Percentiles rank a stretch among this genome's conserved stretches.
These are phyloP conservation scores for Rauvolfia tetraphylla DNA, from an alignment of 257 asterid species.

Conservation along the genomic window DNA sequence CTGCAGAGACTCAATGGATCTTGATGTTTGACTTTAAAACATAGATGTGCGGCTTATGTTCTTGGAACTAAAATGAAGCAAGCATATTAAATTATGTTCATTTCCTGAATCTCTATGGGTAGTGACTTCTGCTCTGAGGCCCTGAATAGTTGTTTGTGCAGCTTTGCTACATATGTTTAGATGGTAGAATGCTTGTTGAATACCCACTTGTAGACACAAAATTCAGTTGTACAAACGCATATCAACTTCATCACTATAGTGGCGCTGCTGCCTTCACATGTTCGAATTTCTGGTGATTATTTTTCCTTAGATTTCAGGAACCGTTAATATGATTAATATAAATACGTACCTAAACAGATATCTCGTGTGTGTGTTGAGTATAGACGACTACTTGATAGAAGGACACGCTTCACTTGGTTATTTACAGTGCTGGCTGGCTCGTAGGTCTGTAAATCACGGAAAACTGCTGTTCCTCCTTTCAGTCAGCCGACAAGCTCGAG, in stretches of 20 bases:
- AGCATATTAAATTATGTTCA: neutral
- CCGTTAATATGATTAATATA: no score
- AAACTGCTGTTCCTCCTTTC: no score
- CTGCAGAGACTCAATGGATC: conserved; percentile 42
- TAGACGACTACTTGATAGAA: no score
- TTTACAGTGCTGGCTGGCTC: no score
- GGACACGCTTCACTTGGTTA: no score
- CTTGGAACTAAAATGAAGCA: neutral
- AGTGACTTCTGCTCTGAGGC: neutral
- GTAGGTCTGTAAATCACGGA: no score
- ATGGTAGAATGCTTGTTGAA: neutral
- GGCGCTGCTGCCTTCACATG: neutral
- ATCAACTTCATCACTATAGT: neutral
- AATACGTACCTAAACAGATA: no score
- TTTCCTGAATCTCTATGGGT: neutral
- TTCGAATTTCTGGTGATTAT: no score
- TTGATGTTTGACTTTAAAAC: conserved; percentile 16
- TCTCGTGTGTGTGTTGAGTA: no score
- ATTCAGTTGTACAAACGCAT: neutral
- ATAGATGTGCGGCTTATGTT: neutral
- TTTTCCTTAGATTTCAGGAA: neutral
- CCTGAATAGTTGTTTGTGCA: neutral
- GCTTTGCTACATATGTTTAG: neutral
- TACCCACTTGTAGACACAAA: neutral
- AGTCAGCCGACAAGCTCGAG: no score